Evolutionary conservation across 148 eudicot species (phyloP), one percentile per base, ranked within the genome.

Genomic region (Fagopyrum esculentum): DNA sequence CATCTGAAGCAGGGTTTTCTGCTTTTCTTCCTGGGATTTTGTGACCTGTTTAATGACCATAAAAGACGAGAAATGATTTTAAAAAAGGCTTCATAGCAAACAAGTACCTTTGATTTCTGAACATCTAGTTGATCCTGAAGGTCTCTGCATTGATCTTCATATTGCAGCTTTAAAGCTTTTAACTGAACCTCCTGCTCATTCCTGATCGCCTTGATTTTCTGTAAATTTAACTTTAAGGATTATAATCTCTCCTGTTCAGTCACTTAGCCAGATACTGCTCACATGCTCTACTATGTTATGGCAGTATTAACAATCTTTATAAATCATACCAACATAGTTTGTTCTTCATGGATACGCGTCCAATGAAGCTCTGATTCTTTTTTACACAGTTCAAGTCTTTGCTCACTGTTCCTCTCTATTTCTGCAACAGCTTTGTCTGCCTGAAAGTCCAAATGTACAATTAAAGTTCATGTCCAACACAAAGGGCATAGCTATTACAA

Each of bases 71-170:
- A 69, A 57, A 52, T 48, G 40, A 35, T 35, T 1, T 35, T 35
- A 0, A 35, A 61, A 8, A 48, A 49, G 52, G 40, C 19, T 15
- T 13, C 51, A 40, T 49, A 69, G 45, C 26, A 54, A 68, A 17
- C 45, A 76, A 76, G 48, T 69, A 90, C 99, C 82, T 87, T 96
- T 71, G 90, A 79, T 83, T 81, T 96, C 85, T 92, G 98, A 82
- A 83, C 75, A 73, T 89, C 90, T 90, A 96, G 75, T 85, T 96
- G 97, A 81, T 92, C 98, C 78, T 95, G 84, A 71, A 95, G 89
- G 74, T 89, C 85, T 78, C 81, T 82, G 79, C 90, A 83, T 77
- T 87, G 92, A 51, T 89, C 97, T 78, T 92, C 94, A 79, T 87
- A 90, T 79, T 90, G 89, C 83, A 82, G 71, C 80, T 79, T 89